Conservation (phyloP, 352 stramenopile genomes). For the Saprolegnia parasitica region DNA sequence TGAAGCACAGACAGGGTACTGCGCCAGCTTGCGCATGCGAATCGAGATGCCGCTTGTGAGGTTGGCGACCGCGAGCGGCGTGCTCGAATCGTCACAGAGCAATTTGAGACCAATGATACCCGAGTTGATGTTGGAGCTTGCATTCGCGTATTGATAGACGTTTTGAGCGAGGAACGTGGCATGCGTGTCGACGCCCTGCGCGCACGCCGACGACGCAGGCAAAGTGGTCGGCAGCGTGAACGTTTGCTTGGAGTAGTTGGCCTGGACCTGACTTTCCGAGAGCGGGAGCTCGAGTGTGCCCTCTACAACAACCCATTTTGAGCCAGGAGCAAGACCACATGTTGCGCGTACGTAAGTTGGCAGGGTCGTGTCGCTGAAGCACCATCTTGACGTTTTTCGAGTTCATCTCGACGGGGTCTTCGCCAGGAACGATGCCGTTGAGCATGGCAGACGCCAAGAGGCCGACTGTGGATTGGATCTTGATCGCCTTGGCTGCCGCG, state of each 20-base stretch:
- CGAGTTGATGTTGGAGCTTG: slow-evolving; percentile 8
- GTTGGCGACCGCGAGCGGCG: slow-evolving; percentile 29
- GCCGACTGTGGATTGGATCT: neutral
- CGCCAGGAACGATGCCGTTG: neutral
- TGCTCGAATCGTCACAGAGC: neutral
- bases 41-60: slow-evolving; percentile 45
- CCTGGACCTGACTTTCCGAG: neutral
- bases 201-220: neutral
- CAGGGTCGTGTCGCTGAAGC: slow-evolving; percentile 3
- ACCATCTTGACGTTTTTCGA: slow-evolving; percentile 23
- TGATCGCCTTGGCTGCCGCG: neutral
- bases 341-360: neutral
- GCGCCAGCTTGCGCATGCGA: slow-evolving; percentile 46
- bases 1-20: neutral
- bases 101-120: neutral
- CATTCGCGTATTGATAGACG: neutral
- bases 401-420: slow-evolving; percentile 11
- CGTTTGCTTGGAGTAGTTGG: slow-evolving; percentile 4
- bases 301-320: neutral
- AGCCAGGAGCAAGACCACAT: neutral
- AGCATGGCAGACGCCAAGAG: slow-evolving; percentile 14
- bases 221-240: neutral
- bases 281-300: neutral
- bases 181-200: neutral
- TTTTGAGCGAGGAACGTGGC: neutral